Evolutionary conservation across 2,329 filamentous ascomycete species (phyloP).

Genomic region (Acephala macrosclerotiorum): DNA sequence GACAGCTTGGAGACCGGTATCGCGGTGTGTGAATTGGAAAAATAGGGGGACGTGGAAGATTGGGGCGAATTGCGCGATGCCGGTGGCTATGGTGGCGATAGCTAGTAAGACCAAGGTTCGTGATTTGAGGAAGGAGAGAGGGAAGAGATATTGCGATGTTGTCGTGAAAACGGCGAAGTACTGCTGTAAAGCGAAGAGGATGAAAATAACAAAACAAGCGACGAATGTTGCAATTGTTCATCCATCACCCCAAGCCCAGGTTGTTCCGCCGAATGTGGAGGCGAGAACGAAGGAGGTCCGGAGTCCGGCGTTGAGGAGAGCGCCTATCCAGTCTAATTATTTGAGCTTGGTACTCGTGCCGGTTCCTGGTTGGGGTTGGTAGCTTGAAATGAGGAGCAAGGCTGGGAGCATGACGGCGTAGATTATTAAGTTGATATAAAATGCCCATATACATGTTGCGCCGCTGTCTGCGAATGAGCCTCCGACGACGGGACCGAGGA

Average conservation of each 20-base stretch:
- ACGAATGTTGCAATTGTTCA: slow-evolving; percentile 43
- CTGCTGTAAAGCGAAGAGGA: slow-evolving; percentile 19
- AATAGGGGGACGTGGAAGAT: slow-evolving; percentile 55
- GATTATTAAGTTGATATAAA: slow-evolving; percentile 43
- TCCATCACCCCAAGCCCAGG: background rate
- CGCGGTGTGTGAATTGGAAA: slow-evolving; percentile 53
- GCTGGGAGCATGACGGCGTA: slow-evolving; percentile 12
- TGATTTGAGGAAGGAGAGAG: slow-evolving; percentile 10
- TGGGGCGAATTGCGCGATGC: slow-evolving; percentile 48
- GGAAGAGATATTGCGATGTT: slow-evolving; percentile 14
- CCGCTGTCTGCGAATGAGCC: slow-evolving; percentile 45
- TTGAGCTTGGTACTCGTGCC: slow-evolving; percentile 8
- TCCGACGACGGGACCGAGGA: slow-evolving; percentile 49
- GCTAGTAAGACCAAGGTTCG: slow-evolving; percentile 11
- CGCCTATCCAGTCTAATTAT: slow-evolving; percentile 44
- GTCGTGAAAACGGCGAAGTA: slow-evolving; percentile 31
- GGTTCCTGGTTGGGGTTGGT: background rate
- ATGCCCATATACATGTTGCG: slow-evolving; percentile 46
- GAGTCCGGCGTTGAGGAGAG: background rate
- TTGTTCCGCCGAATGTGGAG: slow-evolving; percentile 11
- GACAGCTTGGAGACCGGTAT: slow-evolving; percentile 44
- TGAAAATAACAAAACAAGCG: slow-evolving; percentile 48
- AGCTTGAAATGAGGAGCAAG: background rate
- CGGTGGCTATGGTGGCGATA: slow-evolving; percentile 46
- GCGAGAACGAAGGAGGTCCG: slow-evolving; percentile 12